Evolutionary conservation across 208 protist genomes (phyloP), one percentile per base, ranked within the genome.

Genomic region (Lotmaria passim): DNA sequence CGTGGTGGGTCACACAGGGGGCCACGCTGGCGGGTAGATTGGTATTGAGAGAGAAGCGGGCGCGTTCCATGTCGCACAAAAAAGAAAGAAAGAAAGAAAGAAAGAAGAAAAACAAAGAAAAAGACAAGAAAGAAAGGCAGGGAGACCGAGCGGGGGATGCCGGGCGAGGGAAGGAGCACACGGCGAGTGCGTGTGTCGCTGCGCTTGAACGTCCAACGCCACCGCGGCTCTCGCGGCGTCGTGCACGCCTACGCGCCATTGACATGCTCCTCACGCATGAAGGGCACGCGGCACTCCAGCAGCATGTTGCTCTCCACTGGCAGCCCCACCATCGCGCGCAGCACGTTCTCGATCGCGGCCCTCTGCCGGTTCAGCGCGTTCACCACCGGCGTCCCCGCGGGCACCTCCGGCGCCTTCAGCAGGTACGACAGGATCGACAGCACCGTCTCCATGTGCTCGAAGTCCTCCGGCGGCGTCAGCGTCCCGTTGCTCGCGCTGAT

Each of bases 321-420:
- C 7, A 99, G 83, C 57, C 98, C 98, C 47, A 98, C 78, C 72
- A 96, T 91, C 26, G 98, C 98, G 33, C 96, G 83, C n/a, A 99
- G 80, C 23, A 99, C 67, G 80, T 99, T 99, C 43, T 98, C 95
- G 53, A 99, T 93, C 47, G 81, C 81, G 43, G 78, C 65, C 71
- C 95, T 90, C 90, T 99, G 98, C 47, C 97, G 94, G 78, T 98
- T 98, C 14, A 99, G 85, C 30, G 98, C 90, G 83, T 99, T 99
- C 26, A 99, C 87, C 31, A 99, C 93, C 21, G 97, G 98, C 31
- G 96, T 92, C 23, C 94, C 90, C 41, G 93, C 69, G 12, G 96
- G 96, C 7, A 98, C 95, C 30, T 92, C 64, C 43, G 98, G 97
- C 4, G 98, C 97, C 88, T 99, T 99, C 43, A 99, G 87, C 28